These are phyloP conservation scores for Globisporangium recalcitrans DNA, from an alignment of 352 stramenopile species.

Conservation along the genomic window DNA sequence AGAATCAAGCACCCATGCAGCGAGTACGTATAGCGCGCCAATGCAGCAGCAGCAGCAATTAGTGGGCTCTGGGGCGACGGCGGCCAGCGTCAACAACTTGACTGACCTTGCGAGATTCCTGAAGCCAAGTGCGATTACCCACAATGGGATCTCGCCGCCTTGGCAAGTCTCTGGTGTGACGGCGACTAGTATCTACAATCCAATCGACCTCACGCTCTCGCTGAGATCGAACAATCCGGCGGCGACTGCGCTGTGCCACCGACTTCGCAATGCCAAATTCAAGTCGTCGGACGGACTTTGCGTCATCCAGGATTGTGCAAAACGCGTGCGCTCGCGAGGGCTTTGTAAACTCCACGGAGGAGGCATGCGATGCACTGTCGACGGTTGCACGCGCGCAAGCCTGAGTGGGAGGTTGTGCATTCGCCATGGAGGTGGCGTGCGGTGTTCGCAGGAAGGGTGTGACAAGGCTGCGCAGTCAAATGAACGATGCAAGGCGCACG, in stretches of 20 bases:
- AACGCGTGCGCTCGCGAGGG: neutral
- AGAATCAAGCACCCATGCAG: neutral
- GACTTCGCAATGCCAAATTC: constrained; percentile 1
- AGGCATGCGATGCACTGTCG: neutral
- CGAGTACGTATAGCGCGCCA: neutral
- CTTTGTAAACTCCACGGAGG: constrained; percentile 1
- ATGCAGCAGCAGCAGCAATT: neutral
- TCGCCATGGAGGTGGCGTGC: neutral
- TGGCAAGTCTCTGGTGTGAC: neutral
- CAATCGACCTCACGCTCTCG: neutral
- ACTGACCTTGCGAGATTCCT: neutral
- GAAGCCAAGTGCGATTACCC: neutral
- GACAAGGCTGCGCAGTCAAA: constrained; percentile 42
- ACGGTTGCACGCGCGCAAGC: neutral
- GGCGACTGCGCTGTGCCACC: neutral
- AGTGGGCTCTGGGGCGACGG: neutral
- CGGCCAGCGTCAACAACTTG: neutral
- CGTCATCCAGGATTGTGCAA: neutral
- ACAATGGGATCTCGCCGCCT: neutral
- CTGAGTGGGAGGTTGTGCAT: neutral
- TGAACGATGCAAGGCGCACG: constrained; percentile 76
- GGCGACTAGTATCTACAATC: neutral
- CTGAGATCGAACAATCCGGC: neutral
- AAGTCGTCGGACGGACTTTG: neutral
- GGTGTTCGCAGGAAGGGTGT: neutral